Percentiles rank a stretch among this genome's conserved stretches.
Conservation (phyloP, 768 basidiomycete genomes). For the Boletus tylopilopsis region DNA sequence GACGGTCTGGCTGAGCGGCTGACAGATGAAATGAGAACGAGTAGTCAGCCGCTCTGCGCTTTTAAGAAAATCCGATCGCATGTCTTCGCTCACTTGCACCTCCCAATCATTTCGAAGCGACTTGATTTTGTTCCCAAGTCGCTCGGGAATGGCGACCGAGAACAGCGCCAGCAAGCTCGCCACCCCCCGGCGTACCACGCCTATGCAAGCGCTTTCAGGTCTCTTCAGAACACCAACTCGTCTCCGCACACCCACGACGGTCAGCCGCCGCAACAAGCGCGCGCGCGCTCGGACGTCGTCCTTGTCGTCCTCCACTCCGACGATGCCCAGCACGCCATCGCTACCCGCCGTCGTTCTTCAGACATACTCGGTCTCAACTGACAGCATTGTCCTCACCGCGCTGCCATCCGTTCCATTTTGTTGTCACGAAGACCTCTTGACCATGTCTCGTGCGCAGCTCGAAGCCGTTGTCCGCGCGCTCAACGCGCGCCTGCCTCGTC, state of each 20-base stretch:
- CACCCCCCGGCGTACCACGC: conserved; percentile 10
- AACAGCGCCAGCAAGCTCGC: neutral
- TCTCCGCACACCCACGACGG: conserved; percentile 17
- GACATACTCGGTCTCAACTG: conserved; percentile 45
- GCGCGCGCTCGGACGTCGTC: conserved; percentile 9
- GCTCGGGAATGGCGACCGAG: conserved; percentile 9
- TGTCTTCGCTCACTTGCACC: neutral
- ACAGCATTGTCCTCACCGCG: conserved; percentile 61
- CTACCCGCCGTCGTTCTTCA: conserved; percentile 53
- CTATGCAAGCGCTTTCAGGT: conserved; percentile 14
- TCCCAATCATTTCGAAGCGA: neutral
- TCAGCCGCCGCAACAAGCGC: conserved; percentile 21
- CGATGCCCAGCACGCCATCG: conserved; percentile 4
- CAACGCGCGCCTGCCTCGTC: conserved; percentile 53
- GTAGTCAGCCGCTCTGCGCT: conserved; percentile 9
- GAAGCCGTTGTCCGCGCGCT: conserved; percentile 49
- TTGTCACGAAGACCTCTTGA: conserved; percentile 69
- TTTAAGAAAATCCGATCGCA: conserved; percentile 1
- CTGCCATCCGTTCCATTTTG: conserved; percentile 60
- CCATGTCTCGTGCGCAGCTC: conserved; percentile 56
- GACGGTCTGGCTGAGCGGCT: neutral
- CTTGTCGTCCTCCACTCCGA: conserved; percentile 5
- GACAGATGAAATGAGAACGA: neutral
- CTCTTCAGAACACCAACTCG: conserved; percentile 26
- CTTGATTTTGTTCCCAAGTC: too few relatives aligned